phyloP scores from a whole-genome alignment of 164 flowering plant genomes.

The Macadamia tetraphylla region DNA sequence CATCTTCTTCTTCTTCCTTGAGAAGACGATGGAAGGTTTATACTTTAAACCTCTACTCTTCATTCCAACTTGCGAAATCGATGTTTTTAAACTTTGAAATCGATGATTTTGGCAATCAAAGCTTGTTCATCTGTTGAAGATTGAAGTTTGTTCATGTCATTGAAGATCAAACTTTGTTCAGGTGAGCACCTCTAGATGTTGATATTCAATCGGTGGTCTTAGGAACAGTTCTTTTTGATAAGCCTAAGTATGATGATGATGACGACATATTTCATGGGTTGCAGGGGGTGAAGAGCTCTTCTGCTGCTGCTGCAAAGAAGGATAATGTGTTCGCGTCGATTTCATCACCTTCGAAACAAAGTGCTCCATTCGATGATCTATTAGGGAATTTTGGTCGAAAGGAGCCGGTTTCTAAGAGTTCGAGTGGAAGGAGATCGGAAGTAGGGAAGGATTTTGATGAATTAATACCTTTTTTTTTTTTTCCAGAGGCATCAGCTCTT shows the following conservation, averaged over 20 bases:
- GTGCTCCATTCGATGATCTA: conserved; percentile 45
- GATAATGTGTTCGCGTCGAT: conserved; percentile 46
- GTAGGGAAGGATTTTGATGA: conserved; percentile 42
- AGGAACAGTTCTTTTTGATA: conserved; percentile 31
- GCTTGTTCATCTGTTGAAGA: no score
- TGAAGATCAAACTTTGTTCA: no score
- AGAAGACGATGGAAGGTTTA: no score
- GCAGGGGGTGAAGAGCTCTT: conserved; percentile 46
- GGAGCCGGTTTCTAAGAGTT: conserved; percentile 20
- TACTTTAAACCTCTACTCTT: no score
- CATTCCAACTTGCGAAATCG: no score
- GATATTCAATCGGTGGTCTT: no score
- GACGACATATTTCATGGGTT: conserved; percentile 62
- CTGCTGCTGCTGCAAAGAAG: conserved; percentile 25
- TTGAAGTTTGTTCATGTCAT: no score
- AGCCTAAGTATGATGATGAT: conserved; percentile 64
- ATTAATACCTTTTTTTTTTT: conserved; percentile 41
- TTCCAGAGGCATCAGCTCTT: conserved; percentile 28
- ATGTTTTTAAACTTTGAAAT: no score
- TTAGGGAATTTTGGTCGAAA: conserved; percentile 41
- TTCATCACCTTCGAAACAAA: conserved; percentile 20
- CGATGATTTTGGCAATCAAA: no score
- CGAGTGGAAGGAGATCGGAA: conserved; percentile 15
- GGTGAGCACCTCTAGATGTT: no score
- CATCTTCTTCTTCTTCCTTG: no score